Percentiles rank a stretch among this genome's conserved stretches.
phyloP scores from a whole-genome alignment of 495 filamentous ascomycete genomes.

The Penicillium simplicissimum region DNA sequence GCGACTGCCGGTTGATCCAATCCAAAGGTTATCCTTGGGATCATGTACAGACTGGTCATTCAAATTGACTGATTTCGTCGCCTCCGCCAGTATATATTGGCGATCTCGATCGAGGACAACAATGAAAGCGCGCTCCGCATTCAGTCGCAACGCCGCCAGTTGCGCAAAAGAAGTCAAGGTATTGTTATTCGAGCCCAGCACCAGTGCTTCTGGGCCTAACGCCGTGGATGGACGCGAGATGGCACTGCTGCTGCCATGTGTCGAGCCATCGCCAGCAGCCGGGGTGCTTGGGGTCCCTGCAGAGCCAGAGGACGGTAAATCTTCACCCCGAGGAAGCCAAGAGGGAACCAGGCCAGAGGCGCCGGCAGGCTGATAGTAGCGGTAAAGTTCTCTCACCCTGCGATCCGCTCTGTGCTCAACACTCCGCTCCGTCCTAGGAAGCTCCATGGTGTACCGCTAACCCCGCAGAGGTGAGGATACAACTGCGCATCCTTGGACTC shows the following conservation, averaged over 20 bases:
- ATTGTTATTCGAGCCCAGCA: slow-evolving; percentile 47
- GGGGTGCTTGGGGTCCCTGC: slow-evolving; percentile 14
- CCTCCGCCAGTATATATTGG: slow-evolving; percentile 55
- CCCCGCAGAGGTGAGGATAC: slow-evolving; percentile 8
- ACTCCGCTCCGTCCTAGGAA: slow-evolving; percentile 9
- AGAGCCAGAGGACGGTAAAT: slow-evolving; percentile 9
- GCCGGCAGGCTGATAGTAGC: slow-evolving; percentile 38
- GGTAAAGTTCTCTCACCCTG: slow-evolving; percentile 41
- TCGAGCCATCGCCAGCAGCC: slow-evolving; percentile 11
- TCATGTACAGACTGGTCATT: slow-evolving; percentile 30
- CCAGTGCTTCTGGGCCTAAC: slow-evolving; percentile 20
- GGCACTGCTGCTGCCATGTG: slow-evolving; percentile 11
- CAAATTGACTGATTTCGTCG: slow-evolving; percentile 48
- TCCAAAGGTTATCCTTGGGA: slow-evolving; percentile 31
- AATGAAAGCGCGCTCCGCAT: slow-evolving; percentile 41
- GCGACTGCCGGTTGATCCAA: slow-evolving; percentile 32
- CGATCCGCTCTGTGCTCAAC: slow-evolving; percentile 26
- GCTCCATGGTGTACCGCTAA: slow-evolving; percentile 20
- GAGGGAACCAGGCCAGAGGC: slow-evolving; percentile 20
- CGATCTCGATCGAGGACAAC: slow-evolving; percentile 55
- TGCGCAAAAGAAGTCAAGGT: slow-evolving; percentile 52
- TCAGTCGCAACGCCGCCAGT: slow-evolving; percentile 44
- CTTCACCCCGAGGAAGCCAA: slow-evolving; percentile 19
- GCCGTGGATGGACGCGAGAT: slow-evolving; percentile 19
- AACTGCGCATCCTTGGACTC: slow-evolving; percentile 25